These are phyloP conservation scores for Orobanche coerulescens DNA, from an alignment of 257 asterid species.

Conservation along the genomic window DNA sequence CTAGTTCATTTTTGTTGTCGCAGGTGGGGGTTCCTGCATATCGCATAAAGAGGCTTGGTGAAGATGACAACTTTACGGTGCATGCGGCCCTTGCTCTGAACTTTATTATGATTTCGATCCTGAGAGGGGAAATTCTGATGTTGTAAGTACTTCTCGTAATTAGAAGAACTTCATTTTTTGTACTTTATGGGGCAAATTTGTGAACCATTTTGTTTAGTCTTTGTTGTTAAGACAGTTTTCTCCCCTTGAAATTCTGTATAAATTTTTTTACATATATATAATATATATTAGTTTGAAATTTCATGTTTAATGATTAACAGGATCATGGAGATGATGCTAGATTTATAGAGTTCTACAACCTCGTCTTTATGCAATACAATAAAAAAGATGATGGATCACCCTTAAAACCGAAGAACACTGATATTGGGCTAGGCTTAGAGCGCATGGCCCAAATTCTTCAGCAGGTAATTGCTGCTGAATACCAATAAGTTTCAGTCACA, in stretches of 20 bases:
- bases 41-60: conserved; percentile 76
- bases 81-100: conserved; percentile 97
- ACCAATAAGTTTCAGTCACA: background rate
- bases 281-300: background rate
- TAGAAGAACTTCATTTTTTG: conserved; percentile 5
- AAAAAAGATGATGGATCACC: conserved; percentile 91
- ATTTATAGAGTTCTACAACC: conserved; percentile 96
- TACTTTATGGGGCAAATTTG: conserved; percentile 11
- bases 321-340: conserved; percentile 94
- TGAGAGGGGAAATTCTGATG: conserved; percentile 58
- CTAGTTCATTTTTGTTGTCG: conserved; percentile 20
- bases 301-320: conserved; percentile 34
- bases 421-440: conserved; percentile 95
- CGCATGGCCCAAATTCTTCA: conserved; percentile 96
- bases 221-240: background rate
- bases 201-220: conserved; percentile 3
- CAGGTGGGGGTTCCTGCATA: conserved; percentile 76
- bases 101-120: conserved; percentile 92
- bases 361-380: conserved; percentile 92
- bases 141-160: conserved; percentile 39
- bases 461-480: conserved; percentile 31
- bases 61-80: conserved; percentile 94
- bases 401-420: conserved; percentile 86
- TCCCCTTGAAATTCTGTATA: background rate
- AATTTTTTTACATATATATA: background rate